A percentile compares a stretch with the other conserved stretches of the same genome.
Conservation (phyloP, 805 yeast genomes). For the Kluyveromyces siamensis region DNA sequence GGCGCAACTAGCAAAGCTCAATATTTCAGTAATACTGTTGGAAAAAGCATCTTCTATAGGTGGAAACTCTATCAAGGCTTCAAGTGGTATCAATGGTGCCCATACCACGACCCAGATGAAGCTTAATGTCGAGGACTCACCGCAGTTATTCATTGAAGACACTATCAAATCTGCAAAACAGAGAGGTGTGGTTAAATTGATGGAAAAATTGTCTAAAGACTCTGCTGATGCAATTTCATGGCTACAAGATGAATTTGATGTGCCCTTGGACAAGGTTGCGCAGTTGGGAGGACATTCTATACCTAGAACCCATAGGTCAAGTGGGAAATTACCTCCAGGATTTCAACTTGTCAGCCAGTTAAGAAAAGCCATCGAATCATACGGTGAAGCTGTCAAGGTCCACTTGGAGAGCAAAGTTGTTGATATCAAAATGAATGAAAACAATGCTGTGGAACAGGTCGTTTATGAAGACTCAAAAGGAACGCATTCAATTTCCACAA, state of each 20-base stretch:
- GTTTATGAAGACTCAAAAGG: conserved; percentile 30
- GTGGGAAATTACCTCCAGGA: conserved; percentile 49
- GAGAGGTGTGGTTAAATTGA: conserved; percentile 49
- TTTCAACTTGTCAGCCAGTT: conserved; percentile 45
- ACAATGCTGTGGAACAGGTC: conserved; percentile 33
- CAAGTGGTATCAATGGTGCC: conserved; percentile 65
- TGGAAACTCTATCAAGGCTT: conserved; percentile 54
- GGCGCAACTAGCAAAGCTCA: conserved; percentile 30
- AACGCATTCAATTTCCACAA: conserved; percentile 18
- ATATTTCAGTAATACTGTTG: conserved; percentile 35
- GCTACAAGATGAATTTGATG: conserved; percentile 53
- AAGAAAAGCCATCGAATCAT: conserved; percentile 29
- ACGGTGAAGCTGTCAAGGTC: conserved; percentile 28
- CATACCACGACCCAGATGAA: conserved; percentile 50
- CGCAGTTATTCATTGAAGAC: conserved; percentile 52
- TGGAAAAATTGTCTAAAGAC: conserved; percentile 49
- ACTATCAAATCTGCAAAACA: conserved; percentile 58
- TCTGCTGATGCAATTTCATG: conserved; percentile 64
- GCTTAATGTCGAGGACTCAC: conserved; percentile 44
- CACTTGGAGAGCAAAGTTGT: conserved; percentile 32
- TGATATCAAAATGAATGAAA: conserved; percentile 24
- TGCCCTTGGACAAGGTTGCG: conserved; percentile 61
- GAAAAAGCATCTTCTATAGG: conserved; percentile 45
- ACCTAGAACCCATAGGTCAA: conserved; percentile 76
- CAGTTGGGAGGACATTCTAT: conserved; percentile 76